A percentile compares a stretch with the other conserved stretches of the same genome.
Conservation (phyloP, 1,284 basidiomycete species). For the Cryptococcus amylolentus region DNA sequence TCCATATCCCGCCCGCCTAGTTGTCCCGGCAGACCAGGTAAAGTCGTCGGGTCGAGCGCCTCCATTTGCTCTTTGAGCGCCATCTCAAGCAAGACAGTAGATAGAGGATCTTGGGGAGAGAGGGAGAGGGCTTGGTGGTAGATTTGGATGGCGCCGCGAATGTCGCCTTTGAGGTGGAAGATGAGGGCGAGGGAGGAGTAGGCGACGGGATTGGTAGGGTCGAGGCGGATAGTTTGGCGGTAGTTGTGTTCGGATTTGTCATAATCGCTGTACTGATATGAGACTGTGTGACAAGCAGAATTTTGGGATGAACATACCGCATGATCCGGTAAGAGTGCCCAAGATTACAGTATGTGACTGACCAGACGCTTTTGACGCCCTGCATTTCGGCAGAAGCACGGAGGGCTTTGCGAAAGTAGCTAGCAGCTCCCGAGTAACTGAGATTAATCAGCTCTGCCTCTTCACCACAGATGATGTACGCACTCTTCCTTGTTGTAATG, state of each 20-base stretch:
- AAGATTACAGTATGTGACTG: conserved; percentile 81
- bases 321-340: conserved; percentile 80
- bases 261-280: conserved; percentile 55
- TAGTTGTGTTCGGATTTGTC: conserved; percentile 69
- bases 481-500: conserved; percentile 80
- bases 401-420: conserved; percentile 68
- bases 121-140: conserved; percentile 88
- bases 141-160: conserved; percentile 73
- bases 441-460: conserved; percentile 3
- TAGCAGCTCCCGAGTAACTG: conserved; percentile 62
- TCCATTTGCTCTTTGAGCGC: conserved; percentile 60
- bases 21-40: conserved; percentile 37
- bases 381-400: conserved; percentile 74
- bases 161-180: conserved; percentile 66
- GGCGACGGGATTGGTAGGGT: conserved; percentile 71
- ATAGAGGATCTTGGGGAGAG: conserved; percentile 78
- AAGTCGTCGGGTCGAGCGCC: conserved; percentile 33
- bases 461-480: conserved; percentile 38
- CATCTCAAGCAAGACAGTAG: conserved; percentile 78
- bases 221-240: conserved; percentile 70
- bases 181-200: conserved; percentile 81
- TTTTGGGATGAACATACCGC: conserved; percentile 53
- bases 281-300: too few relatives aligned
- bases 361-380: conserved; percentile 76
- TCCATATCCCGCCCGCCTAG: conserved; percentile 36